Conservation (phyloP, 2,329 filamentous ascomycete species). For the Fusarium zealandicum region DNA sequence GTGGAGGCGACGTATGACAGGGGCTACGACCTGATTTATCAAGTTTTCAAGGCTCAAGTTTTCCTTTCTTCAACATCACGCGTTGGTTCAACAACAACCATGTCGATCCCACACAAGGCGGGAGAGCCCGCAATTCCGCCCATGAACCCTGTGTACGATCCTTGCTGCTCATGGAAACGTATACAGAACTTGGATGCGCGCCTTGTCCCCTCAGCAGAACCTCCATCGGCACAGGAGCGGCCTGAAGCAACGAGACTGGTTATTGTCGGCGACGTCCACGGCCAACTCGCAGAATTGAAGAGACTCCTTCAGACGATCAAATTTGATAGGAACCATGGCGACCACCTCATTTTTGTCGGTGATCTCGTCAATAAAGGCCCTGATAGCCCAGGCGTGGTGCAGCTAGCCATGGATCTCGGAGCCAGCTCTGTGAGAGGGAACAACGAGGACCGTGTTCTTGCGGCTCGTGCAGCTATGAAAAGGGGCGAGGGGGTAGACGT, state of each 20-base stretch:
- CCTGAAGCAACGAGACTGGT: slow-evolving; percentile 48
- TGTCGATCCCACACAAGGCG: neutral
- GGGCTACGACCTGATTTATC: neutral
- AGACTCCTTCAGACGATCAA: slow-evolving; percentile 69
- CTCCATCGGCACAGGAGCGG: neutral
- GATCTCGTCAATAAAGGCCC: slow-evolving; percentile 85
- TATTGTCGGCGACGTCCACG: slow-evolving; percentile 90
- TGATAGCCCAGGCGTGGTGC: slow-evolving; percentile 77
- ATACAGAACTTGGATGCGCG: neutral
- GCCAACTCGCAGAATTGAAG: slow-evolving; percentile 71
- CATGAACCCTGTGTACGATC: neutral
- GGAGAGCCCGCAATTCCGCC: neutral
- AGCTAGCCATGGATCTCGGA: slow-evolving; percentile 71
- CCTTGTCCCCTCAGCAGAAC: neutral
- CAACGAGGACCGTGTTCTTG: slow-evolving; percentile 83
- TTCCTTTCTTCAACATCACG: neutral
- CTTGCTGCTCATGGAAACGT: neutral
- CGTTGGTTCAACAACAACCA: neutral
- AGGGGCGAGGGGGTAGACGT: neutral
- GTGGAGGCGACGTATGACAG: neutral
- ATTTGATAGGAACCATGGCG: slow-evolving; percentile 60
- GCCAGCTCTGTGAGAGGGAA: slow-evolving; percentile 85
- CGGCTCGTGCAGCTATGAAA: slow-evolving; percentile 35
- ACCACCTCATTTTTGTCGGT: slow-evolving; percentile 77
- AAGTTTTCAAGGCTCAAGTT: neutral